phyloP scores from a whole-genome alignment of 148 eudicot genomes.

The Vaccinium myrtillus region DNA sequence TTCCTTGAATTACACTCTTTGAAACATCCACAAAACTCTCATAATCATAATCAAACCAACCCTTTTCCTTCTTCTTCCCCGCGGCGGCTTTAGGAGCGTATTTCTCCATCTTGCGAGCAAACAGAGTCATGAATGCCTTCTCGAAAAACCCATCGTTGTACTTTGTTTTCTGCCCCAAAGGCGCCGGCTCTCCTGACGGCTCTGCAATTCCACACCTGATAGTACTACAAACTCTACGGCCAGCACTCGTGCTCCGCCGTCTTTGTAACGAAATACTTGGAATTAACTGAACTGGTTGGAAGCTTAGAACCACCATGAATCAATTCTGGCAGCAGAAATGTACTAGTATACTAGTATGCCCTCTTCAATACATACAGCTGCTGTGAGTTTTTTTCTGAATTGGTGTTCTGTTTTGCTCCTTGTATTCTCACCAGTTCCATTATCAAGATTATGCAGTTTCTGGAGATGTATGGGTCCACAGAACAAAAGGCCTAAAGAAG shows the following conservation, averaged over 20 bases:
- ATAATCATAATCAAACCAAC: conserved; percentile 63
- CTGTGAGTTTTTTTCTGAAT: not conserved
- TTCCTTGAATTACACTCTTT: conserved; percentile 72
- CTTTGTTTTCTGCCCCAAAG: conserved; percentile 77
- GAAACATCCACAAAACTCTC: conserved; percentile 87
- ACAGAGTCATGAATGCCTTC: conserved; percentile 70
- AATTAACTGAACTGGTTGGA: conserved; percentile 38
- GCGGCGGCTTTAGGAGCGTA: conserved; percentile 26
- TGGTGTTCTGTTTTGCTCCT: not conserved
- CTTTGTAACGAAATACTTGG: conserved; percentile 9
- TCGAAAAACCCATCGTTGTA: conserved; percentile 84
- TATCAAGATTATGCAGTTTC: not conserved
- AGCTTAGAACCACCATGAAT: conserved; percentile 61
- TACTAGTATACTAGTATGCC: not conserved
- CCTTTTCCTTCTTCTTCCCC: conserved; percentile 31
- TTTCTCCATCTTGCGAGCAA: conserved; percentile 84
- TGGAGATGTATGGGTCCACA: not conserved
- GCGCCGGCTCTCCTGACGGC: conserved; percentile 73
- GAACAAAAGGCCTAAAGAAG: not conserved
- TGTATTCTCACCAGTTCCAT: not conserved
- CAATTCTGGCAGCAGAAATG: not conserved
- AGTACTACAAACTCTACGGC: not conserved
- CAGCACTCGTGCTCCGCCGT: not conserved
- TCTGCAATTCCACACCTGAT: conserved; percentile 66
- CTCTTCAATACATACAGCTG: not conserved